Evolutionary conservation across 2,329 filamentous ascomycete species (phyloP), one percentile per base, ranked within the genome.

Genomic region (Colletotrichum gloeosporioides): DNA sequence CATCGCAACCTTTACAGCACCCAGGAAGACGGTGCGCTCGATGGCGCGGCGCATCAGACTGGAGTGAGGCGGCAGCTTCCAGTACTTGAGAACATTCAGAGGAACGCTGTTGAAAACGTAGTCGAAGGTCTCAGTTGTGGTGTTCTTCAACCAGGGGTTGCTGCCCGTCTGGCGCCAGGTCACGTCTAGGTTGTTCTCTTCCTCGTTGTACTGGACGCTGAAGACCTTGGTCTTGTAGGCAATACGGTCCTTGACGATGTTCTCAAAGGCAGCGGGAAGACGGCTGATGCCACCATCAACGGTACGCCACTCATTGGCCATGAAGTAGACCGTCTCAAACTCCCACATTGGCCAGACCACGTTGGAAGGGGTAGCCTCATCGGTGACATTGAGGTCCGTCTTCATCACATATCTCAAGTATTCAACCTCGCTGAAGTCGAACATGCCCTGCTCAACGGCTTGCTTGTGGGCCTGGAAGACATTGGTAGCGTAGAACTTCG

Each of bases 1-100:
- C 5, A 92, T 83, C 1, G 90, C 87, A 3, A 92, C 86, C 79
- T 84, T 84, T 65, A 79, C 78, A 2, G 81, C 79, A 15, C 78
- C 83, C 8, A 76, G 77, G 63, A 80, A 83, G 69, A 79, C 69
- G 2, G 78, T 80, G 4, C 81, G 77, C 44, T 80, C 77, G 36
- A 82, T 82, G 4, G 79, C 80, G 2, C 82, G 80, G 0, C 75
- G 76, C 18, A 83, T 53, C 8, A 82, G 62, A 27, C 80, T 81
- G 16, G 85, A 85, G 78, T 83, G 85, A 7, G 78, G 76, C 0
- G 85, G 84, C 2, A 85, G 71, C 7, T 85, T 80, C 85, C 84
- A 85, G 71, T 84, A 84, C 34, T 83, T 82, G 22, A 84, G 81
- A 66, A 84, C 78, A 29, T 84, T 86, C 63, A 86, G 82, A 0